Percentiles rank a stretch among this genome's conserved stretches.
Evolutionary conservation across 495 filamentous ascomycete species (phyloP).

Genomic region (Evernia prunastri): DNA sequence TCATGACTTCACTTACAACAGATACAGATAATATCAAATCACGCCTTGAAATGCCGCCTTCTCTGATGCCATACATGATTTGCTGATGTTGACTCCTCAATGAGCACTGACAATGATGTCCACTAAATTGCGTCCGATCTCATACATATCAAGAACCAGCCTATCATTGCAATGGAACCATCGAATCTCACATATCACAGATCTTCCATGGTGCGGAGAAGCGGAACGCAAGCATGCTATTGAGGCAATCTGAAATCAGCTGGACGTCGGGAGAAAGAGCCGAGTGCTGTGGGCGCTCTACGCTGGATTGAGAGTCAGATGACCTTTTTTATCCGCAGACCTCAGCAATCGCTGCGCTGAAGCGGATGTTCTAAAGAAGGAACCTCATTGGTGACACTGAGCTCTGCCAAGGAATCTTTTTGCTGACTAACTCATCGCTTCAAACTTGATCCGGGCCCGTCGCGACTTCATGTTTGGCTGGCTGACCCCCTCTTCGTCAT

Average conservation of each 20-base stretch:
- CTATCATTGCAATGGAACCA: neutral
- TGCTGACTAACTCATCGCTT: conserved; percentile 9
- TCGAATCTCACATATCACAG: neutral
- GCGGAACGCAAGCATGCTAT: neutral
- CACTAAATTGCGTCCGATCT: neutral
- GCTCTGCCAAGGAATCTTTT: neutral
- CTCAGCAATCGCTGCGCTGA: conserved; percentile 11
- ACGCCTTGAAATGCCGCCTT: neutral
- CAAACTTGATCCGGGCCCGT: conserved; percentile 9
- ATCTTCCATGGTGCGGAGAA: neutral
- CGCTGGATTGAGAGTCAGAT: neutral
- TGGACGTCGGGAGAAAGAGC: no score
- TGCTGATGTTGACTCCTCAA: neutral
- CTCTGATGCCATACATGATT: neutral
- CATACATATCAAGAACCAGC: neutral
- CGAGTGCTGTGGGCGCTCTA: neutral
- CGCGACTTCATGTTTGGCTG: conserved; percentile 9
- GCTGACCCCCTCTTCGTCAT: conserved; percentile 23
- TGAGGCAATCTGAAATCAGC: neutral
- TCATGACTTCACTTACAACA: neutral
- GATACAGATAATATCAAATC: conserved; percentile 2
- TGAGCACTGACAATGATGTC: neutral
- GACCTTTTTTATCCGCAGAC: neutral
- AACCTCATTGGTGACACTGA: conserved; percentile 3
- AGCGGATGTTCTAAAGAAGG: neutral